phyloP scores from a whole-genome alignment of 2,329 filamentous ascomycete species.

The Cercospora berteroae region DNA sequence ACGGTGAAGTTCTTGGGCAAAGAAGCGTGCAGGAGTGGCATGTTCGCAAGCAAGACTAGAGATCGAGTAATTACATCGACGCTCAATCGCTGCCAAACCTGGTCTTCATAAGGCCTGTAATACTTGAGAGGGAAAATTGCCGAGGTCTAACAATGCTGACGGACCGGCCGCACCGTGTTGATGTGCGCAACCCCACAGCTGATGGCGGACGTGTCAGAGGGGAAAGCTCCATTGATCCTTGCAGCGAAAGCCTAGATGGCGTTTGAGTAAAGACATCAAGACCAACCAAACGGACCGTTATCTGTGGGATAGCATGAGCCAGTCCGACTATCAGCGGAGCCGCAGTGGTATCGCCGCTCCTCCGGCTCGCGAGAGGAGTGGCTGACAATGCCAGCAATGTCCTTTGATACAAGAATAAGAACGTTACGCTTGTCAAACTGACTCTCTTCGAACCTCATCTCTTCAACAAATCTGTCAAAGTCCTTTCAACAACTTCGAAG shows the following conservation, averaged over 20 bases:
- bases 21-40: neutral
- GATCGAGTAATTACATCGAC: neutral
- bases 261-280: neutral
- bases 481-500: neutral
- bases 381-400: neutral
- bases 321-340: neutral
- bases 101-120: neutral
- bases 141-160: neutral
- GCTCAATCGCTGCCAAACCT: neutral
- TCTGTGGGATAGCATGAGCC: neutral
- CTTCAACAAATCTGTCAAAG: neutral
- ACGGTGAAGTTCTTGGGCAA: neutral
- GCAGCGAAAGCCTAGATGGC: neutral
- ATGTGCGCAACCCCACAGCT: neutral
- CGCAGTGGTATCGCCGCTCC: neutral
- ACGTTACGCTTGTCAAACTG: neutral
- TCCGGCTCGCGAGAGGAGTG: neutral
- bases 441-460: neutral
- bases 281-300: neutral
- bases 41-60: neutral
- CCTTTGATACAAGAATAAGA: neutral
- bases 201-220: neutral
- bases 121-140: neutral
- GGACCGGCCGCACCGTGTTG: neutral
- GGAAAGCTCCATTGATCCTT: neutral